These are phyloP conservation scores for Bolboschoenus planiculmis DNA, from an alignment of 176 grass and related monocot genomes.

Conservation along the genomic window DNA sequence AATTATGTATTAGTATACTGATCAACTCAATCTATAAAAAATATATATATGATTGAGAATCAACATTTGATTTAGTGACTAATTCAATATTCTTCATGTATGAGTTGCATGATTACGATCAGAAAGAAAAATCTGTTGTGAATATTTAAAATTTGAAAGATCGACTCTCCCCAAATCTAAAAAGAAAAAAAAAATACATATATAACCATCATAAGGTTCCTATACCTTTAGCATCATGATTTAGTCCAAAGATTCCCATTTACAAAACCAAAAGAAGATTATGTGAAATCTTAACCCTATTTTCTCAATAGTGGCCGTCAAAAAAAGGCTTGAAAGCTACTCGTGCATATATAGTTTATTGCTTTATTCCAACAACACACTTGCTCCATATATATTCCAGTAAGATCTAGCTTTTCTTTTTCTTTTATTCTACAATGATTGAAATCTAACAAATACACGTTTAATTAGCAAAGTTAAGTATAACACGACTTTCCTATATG, in stretches of 20 bases:
- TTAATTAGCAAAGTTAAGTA: neutral
- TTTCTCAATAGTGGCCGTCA: neutral
- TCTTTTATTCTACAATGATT: neutral
- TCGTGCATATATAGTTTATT: neutral
- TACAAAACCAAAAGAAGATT: neutral
- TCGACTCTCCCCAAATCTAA: too few relatives aligned
- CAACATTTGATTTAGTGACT: too few relatives aligned
- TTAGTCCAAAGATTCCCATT: neutral
- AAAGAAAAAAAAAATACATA: neutral
- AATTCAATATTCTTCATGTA: too few relatives aligned
- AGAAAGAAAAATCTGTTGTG: too few relatives aligned
- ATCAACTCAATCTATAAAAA: too few relatives aligned
- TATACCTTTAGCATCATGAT: neutral
- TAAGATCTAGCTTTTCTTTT: neutral
- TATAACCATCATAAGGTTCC: neutral
- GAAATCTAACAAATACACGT: neutral
- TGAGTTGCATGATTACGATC: too few relatives aligned
- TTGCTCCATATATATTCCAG: neutral
- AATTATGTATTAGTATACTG: too few relatives aligned
- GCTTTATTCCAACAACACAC: conserved; percentile 1
- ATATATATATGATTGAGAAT: too few relatives aligned
- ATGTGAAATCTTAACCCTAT: neutral
- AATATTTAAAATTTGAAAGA: too few relatives aligned
- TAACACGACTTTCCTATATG: neutral
- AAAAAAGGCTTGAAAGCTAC: neutral